A percentile compares a stretch with the other conserved stretches of the same genome.
phyloP scores from a whole-genome alignment of 441 rosid genomes.

The Cnidoscolus chayamansa region DNA sequence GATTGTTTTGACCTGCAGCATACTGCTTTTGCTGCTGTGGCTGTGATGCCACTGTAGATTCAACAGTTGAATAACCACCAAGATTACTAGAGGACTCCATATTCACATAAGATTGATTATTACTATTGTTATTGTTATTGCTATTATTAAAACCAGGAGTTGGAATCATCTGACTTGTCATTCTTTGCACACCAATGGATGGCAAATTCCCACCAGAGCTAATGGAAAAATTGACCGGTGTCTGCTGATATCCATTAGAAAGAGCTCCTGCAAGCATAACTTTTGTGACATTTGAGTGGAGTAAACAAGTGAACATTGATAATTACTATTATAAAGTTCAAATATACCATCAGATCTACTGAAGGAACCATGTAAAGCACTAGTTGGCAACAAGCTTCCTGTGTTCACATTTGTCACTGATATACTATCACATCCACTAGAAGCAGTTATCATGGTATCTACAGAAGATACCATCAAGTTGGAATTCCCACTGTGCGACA shows the following conservation, averaged over 20 bases:
- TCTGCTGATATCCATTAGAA: conserved; percentile 82
- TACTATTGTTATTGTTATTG: conserved; percentile 32
- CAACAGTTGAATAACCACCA: conserved; percentile 70
- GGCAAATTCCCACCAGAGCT: conserved; percentile 80
- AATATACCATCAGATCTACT: conserved; percentile 46
- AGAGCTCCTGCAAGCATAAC: conserved; percentile 52
- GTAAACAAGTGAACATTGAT: conserved; percentile 6
- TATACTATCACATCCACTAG: conserved; percentile 49
- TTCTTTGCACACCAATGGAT: conserved; percentile 62
- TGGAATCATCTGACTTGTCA: conserved; percentile 93
- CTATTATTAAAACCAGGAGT: conserved; percentile 80
- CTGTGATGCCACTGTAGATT: conserved; percentile 61
- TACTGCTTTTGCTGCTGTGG: conserved; percentile 76
- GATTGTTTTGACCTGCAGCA: conserved; percentile 68
- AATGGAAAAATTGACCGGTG: conserved; percentile 61
- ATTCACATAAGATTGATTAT: conserved; percentile 56
- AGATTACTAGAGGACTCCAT: conserved; percentile 60
- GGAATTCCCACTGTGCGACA: conserved; percentile 67
- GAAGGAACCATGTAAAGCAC: conserved; percentile 56
- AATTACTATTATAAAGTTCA: background rate
- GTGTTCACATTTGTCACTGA: conserved; percentile 49
- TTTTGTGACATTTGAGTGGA: conserved; percentile 1
- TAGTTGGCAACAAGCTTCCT: conserved; percentile 52
- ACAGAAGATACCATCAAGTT: conserved; percentile 60
- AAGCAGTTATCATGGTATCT: conserved; percentile 57